Base-by-base conservation (phyloP, 1,284 basidiomycete species). In the Cryptococcus depauperatus region DNA sequence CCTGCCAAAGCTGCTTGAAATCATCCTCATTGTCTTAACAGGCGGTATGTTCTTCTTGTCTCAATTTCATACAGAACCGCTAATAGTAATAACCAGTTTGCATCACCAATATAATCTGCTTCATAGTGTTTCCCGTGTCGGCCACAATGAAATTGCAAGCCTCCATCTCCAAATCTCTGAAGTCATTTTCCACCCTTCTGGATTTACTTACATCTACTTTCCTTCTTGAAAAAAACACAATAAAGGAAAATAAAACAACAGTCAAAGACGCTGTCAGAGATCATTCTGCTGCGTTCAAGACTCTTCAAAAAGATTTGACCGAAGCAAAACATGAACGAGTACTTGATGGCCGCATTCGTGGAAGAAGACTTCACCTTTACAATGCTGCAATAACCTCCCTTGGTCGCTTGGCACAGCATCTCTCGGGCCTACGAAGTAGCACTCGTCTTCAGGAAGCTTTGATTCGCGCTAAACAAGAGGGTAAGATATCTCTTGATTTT, bases 251-350 rank as follows among this genome's bases (percentile, higher is more conserved):
- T 11, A 19, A 10, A 14, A n/a, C 14, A 3, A 30, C 25, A 9
- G 76, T 89, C 41, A 78, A 83, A 52, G 75, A 77, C 33, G 85
- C 88, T 0, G 81, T 89, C 37, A 78, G 84, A 53, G 77, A 79
- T 29, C 90, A 95, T 56, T 85, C 91, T 55, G 79, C 80, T 19
- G 85, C 85, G 32, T 95, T 95, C 64, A 90, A 84, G 8, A 82
- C 79, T 27, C 77, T 95, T 47, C 87, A 90, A 70, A 82, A 83
- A 55, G 85, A 81, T 54, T 73, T 95, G 7, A 75, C 73, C 0
- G 90, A 95, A 68, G 88, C 91, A 4, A 82, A 82, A 53, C 84
- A 82, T 14, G 91, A 96, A 66, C 81, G 86, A 67, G 69, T 84
- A 10, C 62, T 72, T n/a, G 68, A 74, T 48, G 53, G 62, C 0